Base-by-base conservation (phyloP, 768 basidiomycete species). In the Cystofilobasidium capitatum region DNA sequence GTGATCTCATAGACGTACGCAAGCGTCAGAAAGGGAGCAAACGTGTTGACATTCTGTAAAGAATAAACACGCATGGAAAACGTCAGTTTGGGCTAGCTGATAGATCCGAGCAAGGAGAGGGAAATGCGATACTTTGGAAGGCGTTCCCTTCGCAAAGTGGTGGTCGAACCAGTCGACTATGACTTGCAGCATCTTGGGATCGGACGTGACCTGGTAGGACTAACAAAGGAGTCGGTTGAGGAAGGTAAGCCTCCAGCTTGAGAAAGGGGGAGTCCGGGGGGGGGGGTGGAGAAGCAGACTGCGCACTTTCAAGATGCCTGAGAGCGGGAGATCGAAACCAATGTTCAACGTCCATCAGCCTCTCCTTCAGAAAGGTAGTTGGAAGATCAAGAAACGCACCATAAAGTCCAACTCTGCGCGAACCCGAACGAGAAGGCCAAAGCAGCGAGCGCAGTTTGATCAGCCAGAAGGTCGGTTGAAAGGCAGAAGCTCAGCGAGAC, bases 1-100 rank as follows among this genome's bases (percentile, higher is more conserved):
- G 57, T 65, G 33, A 65, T 58, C 44, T 65, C 64, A 57, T 49
- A 65, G 29, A 65, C 17, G 42, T 65, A 65, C 0, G 64, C 64
- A 3, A 65, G 35, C 24, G 64, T 65, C 4, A 65, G 42, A 22
- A 84, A 76, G 0, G 82, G 81, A 5, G 82, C 80, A 81, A 83
- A 82, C 22, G 82, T 83, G 74, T 83, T 84, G 65, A 83, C 82
- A 71, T 84, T 83, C 63, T 37, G 58, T 3, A 22, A 22, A 22
- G n/a, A n/a, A n/a, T n/a, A 44, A 10, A 10, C 12, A 44, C 42
- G 42, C 42, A 44, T 12, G 42, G 22, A 22, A 44, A 44, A 22
- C 42, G 42, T 10, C 42, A n/a, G 4, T 29, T 4, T 12, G 49
- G 4, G 13, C 24, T 9, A 29, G 9, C 8, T 4, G 6, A 26